phyloP scores from a whole-genome alignment of 2,329 filamentous ascomycete genomes.

The Thyridium curvatum region DNA sequence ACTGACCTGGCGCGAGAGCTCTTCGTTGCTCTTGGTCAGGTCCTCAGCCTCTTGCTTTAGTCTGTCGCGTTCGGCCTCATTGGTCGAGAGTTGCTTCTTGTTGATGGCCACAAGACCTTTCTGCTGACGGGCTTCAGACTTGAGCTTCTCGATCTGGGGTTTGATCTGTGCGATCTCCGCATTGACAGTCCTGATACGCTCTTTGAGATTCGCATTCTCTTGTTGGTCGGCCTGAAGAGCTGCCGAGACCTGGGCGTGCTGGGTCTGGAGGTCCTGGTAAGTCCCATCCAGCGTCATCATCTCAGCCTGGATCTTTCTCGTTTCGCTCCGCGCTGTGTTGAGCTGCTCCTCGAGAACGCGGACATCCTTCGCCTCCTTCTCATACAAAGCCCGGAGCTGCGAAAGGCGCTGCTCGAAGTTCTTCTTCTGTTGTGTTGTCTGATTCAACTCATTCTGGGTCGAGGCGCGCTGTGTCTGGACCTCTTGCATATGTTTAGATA shows the following conservation, averaged over 20 bases:
- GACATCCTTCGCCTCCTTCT: constrained; percentile 86
- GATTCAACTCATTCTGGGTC: constrained; percentile 75
- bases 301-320: constrained; percentile 76
- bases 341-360: constrained; percentile 81
- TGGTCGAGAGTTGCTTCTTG: constrained; percentile 91
- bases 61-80: constrained; percentile 83
- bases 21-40: constrained; percentile 57
- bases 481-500: constrained; percentile 92
- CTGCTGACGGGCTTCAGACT: constrained; percentile 86
- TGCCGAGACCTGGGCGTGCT: constrained; percentile 70
- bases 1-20: constrained; percentile 45
- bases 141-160: constrained; percentile 88
- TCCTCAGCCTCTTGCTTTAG: constrained; percentile 73
- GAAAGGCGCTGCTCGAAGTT: constrained; percentile 86
- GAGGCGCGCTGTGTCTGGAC: constrained; percentile 75
- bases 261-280: constrained; percentile 73
- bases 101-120: constrained; percentile 97
- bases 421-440: constrained; percentile 79
- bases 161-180: constrained; percentile 77
- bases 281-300: constrained; percentile 76
- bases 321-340: constrained; percentile 68
- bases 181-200: constrained; percentile 79
- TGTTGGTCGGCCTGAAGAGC: constrained; percentile 81
- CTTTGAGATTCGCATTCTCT: constrained; percentile 80
- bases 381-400: constrained; percentile 81